Conservation (phyloP, 2,329 filamentous ascomycete genomes). For the Alternaria sp. region DNA sequence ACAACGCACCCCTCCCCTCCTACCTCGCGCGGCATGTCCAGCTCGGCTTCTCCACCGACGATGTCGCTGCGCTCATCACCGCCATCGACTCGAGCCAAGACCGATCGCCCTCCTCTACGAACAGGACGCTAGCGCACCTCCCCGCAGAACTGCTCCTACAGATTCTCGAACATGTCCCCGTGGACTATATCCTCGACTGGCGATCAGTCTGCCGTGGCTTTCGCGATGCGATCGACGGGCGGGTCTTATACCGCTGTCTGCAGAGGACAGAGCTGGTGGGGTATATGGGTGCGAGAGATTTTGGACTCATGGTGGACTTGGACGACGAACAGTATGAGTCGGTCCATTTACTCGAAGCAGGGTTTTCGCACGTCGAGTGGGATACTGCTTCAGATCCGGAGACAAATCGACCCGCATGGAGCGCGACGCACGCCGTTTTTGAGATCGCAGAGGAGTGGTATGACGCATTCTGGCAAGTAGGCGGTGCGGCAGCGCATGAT, state of each 20-base stretch:
- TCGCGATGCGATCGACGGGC: conserved; percentile 41
- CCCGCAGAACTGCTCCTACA: conserved; percentile 40
- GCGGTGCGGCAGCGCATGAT: not conserved
- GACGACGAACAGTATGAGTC: conserved; percentile 22
- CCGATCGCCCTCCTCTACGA: not conserved
- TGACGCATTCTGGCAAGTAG: not conserved
- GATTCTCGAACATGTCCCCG: conserved; percentile 36
- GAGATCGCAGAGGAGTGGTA: conserved; percentile 30
- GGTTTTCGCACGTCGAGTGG: conserved; percentile 11
- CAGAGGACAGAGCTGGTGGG: conserved; percentile 30
- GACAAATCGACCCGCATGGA: conserved; percentile 21
- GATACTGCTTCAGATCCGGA: not conserved
- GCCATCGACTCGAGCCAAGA: conserved; percentile 41
- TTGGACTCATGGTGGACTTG: conserved; percentile 4
- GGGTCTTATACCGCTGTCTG: conserved; percentile 31
- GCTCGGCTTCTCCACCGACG: conserved; percentile 34
- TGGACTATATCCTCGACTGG: conserved; percentile 36
- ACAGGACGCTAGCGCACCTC: conserved; percentile 22
- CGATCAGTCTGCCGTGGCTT: conserved; percentile 40
- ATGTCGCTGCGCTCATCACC: conserved; percentile 34
- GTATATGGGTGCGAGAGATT: conserved; percentile 19
- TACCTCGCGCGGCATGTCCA: conserved; percentile 31
- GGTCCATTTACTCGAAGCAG: conserved; percentile 23
- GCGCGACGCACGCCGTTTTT: conserved; percentile 27
- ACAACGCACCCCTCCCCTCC: conserved; percentile 16